Conservation (phyloP, 106 monocot genomes). For the Gastrodia elata region DNA sequence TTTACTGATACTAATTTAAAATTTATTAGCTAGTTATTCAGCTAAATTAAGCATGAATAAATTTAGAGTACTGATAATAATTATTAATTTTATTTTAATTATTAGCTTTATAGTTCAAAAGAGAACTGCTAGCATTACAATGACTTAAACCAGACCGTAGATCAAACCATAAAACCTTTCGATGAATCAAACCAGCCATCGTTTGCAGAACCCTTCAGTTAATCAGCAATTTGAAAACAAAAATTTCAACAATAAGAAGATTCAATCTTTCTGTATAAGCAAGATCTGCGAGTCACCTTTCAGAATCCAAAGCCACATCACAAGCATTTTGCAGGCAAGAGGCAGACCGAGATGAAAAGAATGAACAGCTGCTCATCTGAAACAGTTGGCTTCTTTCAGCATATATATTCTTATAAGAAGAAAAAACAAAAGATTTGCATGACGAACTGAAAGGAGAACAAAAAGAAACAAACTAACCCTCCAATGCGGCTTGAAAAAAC, state of each 20-base stretch:
- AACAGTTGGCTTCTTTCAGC: background rate
- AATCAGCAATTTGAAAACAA: background rate
- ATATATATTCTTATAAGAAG: background rate
- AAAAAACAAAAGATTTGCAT: background rate
- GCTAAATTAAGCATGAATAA: background rate
- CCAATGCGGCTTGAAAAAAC: background rate
- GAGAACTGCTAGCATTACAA: no score
- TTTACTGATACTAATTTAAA: no score
- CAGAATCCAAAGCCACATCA: background rate
- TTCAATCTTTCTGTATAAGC: background rate
- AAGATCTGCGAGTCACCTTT: constrained; percentile 1
- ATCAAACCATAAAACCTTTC: no score
- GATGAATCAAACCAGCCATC: no score
- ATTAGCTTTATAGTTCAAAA: no score
- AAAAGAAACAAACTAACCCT: constrained; percentile 2
- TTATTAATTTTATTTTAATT: no score
- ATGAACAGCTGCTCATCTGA: constrained; percentile 10
- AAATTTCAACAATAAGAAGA: no score
- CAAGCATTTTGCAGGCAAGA: constrained; percentile 11
- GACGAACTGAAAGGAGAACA: background rate
- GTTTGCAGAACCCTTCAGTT: no score
- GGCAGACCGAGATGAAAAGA: constrained; percentile 7
- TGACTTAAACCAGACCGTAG: no score
- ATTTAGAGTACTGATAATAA: no score
- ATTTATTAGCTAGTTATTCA: no score